These are phyloP conservation scores for Amoebophrya sp. DNA, from an alignment of 169 alveolate species.

Conservation along the genomic window DNA sequence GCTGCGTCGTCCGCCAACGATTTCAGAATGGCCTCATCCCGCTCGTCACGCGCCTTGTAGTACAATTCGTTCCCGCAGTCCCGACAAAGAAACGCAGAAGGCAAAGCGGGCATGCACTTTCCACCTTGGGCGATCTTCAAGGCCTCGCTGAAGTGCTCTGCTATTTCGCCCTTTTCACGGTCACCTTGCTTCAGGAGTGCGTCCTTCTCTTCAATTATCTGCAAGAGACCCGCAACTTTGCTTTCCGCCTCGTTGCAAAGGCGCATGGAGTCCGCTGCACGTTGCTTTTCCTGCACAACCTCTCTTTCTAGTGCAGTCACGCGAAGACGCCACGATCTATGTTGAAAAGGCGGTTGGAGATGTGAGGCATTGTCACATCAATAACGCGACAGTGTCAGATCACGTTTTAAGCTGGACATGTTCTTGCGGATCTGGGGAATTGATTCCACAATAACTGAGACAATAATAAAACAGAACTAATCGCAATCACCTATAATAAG, in stretches of 20 bases:
- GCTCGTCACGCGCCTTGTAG: background rate
- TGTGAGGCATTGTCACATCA: no score
- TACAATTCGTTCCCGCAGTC: background rate
- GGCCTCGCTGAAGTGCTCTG: background rate
- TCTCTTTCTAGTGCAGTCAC: background rate
- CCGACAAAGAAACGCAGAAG: background rate
- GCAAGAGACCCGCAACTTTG: background rate
- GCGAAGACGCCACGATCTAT: background rate
- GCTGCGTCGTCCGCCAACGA: background rate
- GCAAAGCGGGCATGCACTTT: background rate
- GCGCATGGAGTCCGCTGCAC: background rate
- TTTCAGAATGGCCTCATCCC: background rate
- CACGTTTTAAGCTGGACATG: no score
- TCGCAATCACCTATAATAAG: no score
- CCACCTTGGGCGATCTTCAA: constrained; percentile 5
- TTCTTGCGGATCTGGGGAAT: no score
- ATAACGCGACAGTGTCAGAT: no score
- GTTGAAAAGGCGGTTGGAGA: background rate
- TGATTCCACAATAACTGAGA: no score
- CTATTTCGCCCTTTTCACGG: background rate
- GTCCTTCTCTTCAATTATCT: background rate
- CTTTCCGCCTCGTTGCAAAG: background rate
- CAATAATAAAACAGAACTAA: no score
- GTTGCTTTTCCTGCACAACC: background rate
- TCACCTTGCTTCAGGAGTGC: background rate